Evolutionary conservation across 345 rosid genomes (phyloP).

Genomic region (Salix brachista): DNA sequence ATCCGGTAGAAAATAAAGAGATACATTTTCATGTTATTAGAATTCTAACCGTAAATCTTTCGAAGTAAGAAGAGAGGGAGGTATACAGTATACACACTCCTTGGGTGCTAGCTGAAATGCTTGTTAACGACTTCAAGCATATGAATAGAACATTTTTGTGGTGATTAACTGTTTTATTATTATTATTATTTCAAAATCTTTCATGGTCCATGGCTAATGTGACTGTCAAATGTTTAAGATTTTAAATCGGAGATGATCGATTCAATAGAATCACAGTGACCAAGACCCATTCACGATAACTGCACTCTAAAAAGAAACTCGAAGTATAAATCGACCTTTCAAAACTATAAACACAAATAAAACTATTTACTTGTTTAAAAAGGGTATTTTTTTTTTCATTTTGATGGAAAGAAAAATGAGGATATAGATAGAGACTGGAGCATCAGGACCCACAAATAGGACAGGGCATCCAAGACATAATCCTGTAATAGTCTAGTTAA

Average conservation of each 20-base stretch:
- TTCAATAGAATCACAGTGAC: neutral
- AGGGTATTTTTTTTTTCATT: neutral
- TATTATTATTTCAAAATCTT: neutral
- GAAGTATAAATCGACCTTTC: neutral
- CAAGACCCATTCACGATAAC: neutral
- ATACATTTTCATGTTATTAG: neutral
- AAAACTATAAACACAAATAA: neutral
- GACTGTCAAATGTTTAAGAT: neutral
- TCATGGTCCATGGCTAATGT: accelerated
- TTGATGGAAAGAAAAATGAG: neutral
- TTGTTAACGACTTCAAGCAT: no score
- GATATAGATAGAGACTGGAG: neutral
- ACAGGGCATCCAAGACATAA: neutral
- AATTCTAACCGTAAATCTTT: neutral
- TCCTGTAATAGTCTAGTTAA: neutral
- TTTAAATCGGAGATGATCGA: neutral
- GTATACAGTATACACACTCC: no score
- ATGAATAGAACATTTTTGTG: no score
- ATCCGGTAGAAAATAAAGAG: neutral
- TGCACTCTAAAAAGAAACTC: neutral
- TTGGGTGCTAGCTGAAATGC: no score
- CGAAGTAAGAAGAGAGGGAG: no score
- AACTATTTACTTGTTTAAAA: neutral
- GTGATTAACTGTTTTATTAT: neutral
- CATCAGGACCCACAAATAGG: neutral